These are phyloP conservation scores for Pythium biforme DNA, from an alignment of 352 stramenopile genomes.

Conservation along the genomic window DNA sequence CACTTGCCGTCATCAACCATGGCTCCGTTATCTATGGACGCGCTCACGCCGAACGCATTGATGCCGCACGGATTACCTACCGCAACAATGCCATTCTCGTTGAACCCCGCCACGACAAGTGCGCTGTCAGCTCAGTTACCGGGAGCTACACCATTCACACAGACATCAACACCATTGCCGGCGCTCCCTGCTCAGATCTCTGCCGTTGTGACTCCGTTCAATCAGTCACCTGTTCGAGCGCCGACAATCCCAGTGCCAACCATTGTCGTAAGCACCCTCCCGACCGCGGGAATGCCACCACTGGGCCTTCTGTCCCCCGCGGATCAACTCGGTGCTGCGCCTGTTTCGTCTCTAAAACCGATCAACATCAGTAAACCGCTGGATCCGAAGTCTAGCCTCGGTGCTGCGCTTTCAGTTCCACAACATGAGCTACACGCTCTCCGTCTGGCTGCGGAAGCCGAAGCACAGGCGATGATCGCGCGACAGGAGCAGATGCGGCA, in stretches of 20 bases:
- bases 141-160: background rate
- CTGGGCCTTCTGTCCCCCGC: too few species aligned
- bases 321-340: background rate
- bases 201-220: background rate
- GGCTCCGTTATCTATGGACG: background rate
- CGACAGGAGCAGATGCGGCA: conserved; percentile 30
- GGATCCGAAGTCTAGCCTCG: background rate
- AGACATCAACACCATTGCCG: background rate
- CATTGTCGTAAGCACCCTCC: background rate
- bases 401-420: background rate
- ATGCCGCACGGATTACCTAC: background rate
- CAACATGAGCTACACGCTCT: conserved; percentile 10
- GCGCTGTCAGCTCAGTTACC: background rate
- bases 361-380: background rate
- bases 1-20: too few species aligned
- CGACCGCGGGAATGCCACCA: too few species aligned
- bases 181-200: background rate
- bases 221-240: background rate
- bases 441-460: conserved; percentile 11
- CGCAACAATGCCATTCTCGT: background rate
- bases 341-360: background rate
- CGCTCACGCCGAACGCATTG: too few species aligned
- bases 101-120: background rate
- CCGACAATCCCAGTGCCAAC: background rate
- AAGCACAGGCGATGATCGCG: conserved; percentile 8